Percentiles rank a stretch among this genome's conserved stretches.
phyloP scores from a whole-genome alignment of 1,139 yeast genomes.

The Meyerozyma sp. region DNA sequence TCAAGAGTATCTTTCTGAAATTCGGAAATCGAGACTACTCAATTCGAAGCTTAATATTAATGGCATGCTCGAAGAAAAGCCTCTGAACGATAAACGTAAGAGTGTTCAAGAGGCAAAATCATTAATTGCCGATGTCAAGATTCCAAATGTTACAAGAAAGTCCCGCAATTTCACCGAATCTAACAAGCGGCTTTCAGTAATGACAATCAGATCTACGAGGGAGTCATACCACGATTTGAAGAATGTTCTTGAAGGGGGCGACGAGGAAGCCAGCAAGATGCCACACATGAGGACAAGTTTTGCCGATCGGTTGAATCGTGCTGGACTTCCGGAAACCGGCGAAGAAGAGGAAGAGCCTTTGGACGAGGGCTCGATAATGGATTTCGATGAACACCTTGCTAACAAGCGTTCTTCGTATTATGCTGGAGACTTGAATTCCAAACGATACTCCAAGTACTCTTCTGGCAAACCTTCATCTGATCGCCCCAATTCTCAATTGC shows the following conservation, averaged over 20 bases:
- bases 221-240: slow-evolving; percentile 60
- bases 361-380: slow-evolving; percentile 37
- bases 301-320: slow-evolving; percentile 40
- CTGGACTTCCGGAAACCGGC: slow-evolving; percentile 24
- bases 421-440: slow-evolving; percentile 15
- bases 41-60: slow-evolving; percentile 39
- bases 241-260: slow-evolving; percentile 42
- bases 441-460: slow-evolving; percentile 17
- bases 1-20: slow-evolving; percentile 41
- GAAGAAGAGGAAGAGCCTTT: slow-evolving; percentile 28
- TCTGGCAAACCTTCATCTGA: slow-evolving; percentile 15
- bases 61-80: slow-evolving; percentile 17
- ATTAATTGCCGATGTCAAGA: slow-evolving; percentile 53
- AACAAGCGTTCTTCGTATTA: slow-evolving; percentile 36
- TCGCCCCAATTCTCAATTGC: slow-evolving; percentile 31
- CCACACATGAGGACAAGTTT: slow-evolving; percentile 38
- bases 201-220: slow-evolving; percentile 65
- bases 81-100: not conserved
- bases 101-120: slow-evolving; percentile 21
- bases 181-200: slow-evolving; percentile 62
- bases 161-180: slow-evolving; percentile 58
- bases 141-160: slow-evolving; percentile 67
- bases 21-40: slow-evolving; percentile 38
- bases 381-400: slow-evolving; percentile 40
- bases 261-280: slow-evolving; percentile 16